These are phyloP conservation scores for Nicotiana rustica DNA, from an alignment of 305 asterid species.

Conservation along the genomic window DNA sequence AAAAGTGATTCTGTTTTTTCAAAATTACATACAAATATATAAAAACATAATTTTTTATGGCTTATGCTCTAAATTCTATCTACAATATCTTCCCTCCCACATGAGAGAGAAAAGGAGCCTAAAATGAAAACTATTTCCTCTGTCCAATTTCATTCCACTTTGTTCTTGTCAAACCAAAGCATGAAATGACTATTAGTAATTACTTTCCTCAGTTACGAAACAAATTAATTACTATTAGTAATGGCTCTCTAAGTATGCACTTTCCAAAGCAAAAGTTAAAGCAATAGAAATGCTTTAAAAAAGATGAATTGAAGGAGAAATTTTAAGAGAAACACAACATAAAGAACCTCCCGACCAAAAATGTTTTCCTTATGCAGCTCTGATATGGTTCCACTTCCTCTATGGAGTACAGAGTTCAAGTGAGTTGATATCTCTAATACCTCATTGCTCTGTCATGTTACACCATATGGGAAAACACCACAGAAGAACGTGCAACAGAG, in stretches of 20 bases:
- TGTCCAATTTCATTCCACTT: slow-evolving; percentile 12
- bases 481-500: neutral
- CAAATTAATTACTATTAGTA: neutral
- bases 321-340: neutral
- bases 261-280: slow-evolving; percentile 11
- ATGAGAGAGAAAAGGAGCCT: neutral
- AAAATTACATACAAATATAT: neutral
- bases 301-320: neutral
- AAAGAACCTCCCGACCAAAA: neutral
- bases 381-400: neutral
- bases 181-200: neutral
- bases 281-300: neutral
- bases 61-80: neutral
- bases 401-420: neutral
- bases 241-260: neutral
- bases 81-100: slow-evolving; percentile 18
- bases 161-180: neutral
- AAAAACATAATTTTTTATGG: neutral
- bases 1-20: neutral
- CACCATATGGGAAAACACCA: neutral
- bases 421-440: slow-evolving; percentile 1
- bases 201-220: no score
- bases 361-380: neutral
- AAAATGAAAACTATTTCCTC: neutral
- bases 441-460: neutral